Evolutionary conservation across 2,329 filamentous ascomycete genomes (phyloP).

Genomic region (Davidsoniella virescens): DNA sequence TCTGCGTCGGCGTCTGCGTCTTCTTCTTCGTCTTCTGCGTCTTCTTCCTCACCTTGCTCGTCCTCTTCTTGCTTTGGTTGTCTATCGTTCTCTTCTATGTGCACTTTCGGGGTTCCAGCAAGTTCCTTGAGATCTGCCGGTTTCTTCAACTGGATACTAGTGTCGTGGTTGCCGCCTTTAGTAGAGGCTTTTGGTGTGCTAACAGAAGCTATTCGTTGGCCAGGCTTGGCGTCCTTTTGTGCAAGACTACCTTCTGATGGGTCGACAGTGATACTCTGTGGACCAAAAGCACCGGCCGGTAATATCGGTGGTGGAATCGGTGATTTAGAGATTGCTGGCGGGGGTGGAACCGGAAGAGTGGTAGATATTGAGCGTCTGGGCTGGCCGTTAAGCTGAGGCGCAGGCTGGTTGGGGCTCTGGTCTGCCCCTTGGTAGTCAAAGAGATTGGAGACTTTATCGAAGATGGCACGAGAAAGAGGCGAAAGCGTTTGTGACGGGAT

Average conservation of each 20-base stretch:
- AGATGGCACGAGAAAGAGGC: constrained; percentile 29
- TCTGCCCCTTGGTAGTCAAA: constrained; percentile 11
- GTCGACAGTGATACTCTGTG: neutral
- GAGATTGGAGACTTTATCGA: constrained; percentile 21
- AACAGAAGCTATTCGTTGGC: constrained; percentile 9
- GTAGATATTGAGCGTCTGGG: constrained; percentile 10
- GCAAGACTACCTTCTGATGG: constrained; percentile 1
- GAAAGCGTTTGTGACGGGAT: constrained; percentile 28
- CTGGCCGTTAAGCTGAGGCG: constrained; percentile 2
- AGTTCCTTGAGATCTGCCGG: constrained; percentile 24
- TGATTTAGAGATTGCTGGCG: constrained; percentile 8
- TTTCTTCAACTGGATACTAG: constrained; percentile 30
- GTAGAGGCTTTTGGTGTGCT: constrained; percentile 11
- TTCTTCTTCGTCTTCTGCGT: neutral
- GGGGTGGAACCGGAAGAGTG: constrained; percentile 12
- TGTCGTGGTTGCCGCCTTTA: constrained; percentile 28
- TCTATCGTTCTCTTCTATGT: constrained; percentile 1
- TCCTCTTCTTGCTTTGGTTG: neutral
- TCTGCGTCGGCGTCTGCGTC: neutral
- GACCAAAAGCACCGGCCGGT: neutral
- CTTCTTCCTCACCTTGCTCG: neutral
- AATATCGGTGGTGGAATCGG: constrained; percentile 1
- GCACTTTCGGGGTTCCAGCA: constrained; percentile 17
- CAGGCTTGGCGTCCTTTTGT: constrained; percentile 3
- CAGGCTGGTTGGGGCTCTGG: neutral